A percentile compares a stretch with the other conserved stretches of the same genome.
Conservation (phyloP, 108 stramenopile species). For the Pelagomonas calceolata region DNA sequence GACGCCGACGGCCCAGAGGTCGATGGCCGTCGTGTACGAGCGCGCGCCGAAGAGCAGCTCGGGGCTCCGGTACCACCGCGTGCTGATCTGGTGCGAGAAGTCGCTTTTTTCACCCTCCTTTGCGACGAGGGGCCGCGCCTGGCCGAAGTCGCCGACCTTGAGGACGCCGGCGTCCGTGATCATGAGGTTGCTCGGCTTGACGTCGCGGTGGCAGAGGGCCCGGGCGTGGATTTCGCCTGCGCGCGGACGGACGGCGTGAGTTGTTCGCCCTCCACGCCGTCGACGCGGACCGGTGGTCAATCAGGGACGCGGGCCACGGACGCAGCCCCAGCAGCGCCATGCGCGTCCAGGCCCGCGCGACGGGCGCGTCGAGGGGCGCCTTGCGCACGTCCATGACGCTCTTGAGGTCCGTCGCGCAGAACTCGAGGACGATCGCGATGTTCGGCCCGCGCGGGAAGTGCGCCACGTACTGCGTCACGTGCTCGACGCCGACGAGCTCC, state of each 20-base stretch:
- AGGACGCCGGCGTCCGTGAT: slow-evolving; percentile 17
- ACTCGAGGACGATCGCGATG: background rate
- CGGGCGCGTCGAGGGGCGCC: background rate
- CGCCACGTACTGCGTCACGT: background rate
- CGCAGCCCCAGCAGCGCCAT: background rate
- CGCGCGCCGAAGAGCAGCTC: slow-evolving; percentile 39
- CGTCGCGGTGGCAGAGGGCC: slow-evolving; percentile 13
- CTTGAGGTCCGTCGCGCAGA: background rate
- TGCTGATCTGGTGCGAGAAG: slow-evolving; percentile 17
- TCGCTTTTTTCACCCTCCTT: background rate
- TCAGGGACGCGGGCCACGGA: too few species aligned
- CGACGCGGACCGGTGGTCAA: too few species aligned
- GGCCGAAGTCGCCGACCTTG: slow-evolving; percentile 51
- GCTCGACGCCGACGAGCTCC: background rate
- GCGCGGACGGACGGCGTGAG: too few species aligned
- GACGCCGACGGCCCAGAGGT: slow-evolving; percentile 47
- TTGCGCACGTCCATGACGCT: background rate
- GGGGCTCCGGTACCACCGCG: slow-evolving; percentile 45
- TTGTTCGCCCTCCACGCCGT: too few species aligned
- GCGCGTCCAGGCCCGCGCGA: background rate
- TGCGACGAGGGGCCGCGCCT: slow-evolving; percentile 21
- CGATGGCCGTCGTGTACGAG: slow-evolving; percentile 25
- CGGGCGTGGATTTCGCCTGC: background rate
- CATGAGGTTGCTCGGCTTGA: slow-evolving; percentile 13
- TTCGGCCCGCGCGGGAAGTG: background rate